Evolutionary conservation across 2,329 filamentous ascomycete genomes (phyloP).

Genomic region (Xylariaceae sp.): DNA sequence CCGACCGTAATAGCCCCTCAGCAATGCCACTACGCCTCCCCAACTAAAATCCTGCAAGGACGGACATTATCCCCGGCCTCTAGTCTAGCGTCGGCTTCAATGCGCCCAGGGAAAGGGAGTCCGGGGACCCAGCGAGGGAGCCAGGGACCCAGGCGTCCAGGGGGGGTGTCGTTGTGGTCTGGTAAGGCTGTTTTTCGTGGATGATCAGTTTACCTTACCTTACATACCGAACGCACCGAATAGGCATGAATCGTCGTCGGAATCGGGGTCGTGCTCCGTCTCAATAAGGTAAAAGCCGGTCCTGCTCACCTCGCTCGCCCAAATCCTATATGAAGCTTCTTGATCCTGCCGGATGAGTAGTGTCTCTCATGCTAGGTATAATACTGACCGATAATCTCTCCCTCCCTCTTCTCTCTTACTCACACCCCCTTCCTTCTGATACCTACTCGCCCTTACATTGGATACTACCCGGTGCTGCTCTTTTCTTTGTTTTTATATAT

Average conservation of each 20-base stretch:
- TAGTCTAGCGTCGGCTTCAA: constrained; percentile 2
- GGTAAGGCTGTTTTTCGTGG: background rate
- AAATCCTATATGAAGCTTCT: too few relatives aligned
- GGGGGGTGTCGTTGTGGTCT: background rate
- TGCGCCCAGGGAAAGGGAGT: constrained; percentile 5
- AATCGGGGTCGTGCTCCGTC: background rate
- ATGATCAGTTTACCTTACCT: background rate
- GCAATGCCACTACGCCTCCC: constrained; percentile 21
- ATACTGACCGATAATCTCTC: too few relatives aligned
- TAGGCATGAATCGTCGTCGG: background rate
- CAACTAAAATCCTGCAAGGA: constrained; percentile 7
- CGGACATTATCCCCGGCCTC: constrained; percentile 12
- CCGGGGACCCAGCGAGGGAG: constrained; percentile 2
- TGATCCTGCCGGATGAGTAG: too few relatives aligned
- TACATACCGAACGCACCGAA: too few relatives aligned
- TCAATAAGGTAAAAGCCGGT: background rate
- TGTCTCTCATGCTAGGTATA: too few relatives aligned
- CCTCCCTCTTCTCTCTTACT: too few relatives aligned
- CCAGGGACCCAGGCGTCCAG: background rate
- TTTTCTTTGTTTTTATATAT: too few relatives aligned
- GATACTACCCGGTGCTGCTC: too few relatives aligned
- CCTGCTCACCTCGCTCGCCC: too few relatives aligned
- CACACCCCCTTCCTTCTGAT: too few relatives aligned
- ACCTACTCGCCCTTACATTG: too few relatives aligned
- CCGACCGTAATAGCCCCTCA: constrained; percentile 15